Evolutionary conservation across 2,329 filamentous ascomycete species (phyloP).

Genomic region (Arthrobotrys entomopaga): DNA sequence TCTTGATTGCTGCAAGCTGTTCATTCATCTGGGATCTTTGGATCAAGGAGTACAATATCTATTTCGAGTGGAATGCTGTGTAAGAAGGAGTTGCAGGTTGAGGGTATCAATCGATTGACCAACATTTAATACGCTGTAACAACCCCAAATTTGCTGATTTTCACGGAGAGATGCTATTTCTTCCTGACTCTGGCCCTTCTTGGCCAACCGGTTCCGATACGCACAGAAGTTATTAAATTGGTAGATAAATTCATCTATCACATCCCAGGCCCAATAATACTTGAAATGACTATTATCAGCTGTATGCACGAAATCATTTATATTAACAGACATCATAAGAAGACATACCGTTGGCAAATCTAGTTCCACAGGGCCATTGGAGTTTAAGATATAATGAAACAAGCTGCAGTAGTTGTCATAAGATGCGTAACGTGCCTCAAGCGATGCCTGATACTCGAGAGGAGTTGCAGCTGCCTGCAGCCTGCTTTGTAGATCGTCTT

Average conservation of each 20-base stretch:
- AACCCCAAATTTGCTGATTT: slow-evolving; percentile 99
- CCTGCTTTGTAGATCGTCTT: slow-evolving; percentile 91
- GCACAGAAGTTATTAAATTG: slow-evolving; percentile 99
- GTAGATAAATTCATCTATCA: slow-evolving; percentile 99
- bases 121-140: slow-evolving; percentile 96
- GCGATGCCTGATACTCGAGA: slow-evolving; percentile 91
- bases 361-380: slow-evolving; percentile 96
- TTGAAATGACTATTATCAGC: slow-evolving; percentile 62
- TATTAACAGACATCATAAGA: slow-evolving; percentile 21
- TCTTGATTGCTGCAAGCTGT: slow-evolving; percentile 93
- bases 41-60: slow-evolving; percentile 93
- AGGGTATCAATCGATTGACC: not conserved
- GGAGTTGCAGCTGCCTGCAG: slow-evolving; percentile 91
- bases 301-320: not conserved
- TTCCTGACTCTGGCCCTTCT: slow-evolving; percentile 83
- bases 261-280: slow-evolving; percentile 99
- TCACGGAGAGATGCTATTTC: slow-evolving; percentile 90
- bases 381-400: slow-evolving; percentile 99
- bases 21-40: slow-evolving; percentile 98
- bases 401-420: slow-evolving; percentile 99
- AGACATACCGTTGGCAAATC: slow-evolving; percentile 90
- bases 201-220: slow-evolving; percentile 90
- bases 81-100: not conserved
- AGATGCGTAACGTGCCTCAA: slow-evolving; percentile 97
- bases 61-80: not conserved